Percentiles rank a stretch among this genome's conserved stretches.
phyloP scores from a whole-genome alignment of 148 eudicot genomes.

The Rhododendron molle region DNA sequence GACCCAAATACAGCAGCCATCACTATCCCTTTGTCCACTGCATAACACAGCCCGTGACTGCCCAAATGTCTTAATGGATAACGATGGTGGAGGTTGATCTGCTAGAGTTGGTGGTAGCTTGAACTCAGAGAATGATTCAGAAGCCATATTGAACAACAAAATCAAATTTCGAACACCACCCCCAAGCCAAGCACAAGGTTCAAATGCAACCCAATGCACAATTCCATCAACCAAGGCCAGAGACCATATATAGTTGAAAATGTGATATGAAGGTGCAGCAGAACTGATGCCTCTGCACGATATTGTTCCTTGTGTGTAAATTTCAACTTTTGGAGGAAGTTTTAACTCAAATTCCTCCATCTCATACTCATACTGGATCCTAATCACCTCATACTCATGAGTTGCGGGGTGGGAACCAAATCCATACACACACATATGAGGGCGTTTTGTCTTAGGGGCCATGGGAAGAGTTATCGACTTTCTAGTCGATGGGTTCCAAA shows the following conservation, averaged over 20 bases:
- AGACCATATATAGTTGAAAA: constrained; percentile 16
- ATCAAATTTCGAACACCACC: constrained; percentile 12
- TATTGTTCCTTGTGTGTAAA: constrained; percentile 7
- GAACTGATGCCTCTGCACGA: constrained; percentile 14
- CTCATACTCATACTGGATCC: too few species aligned
- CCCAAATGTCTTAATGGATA: neutral
- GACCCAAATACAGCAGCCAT: constrained; percentile 26
- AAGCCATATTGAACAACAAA: constrained; percentile 13
- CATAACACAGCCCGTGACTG: constrained; percentile 9
- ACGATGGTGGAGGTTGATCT: neutral
- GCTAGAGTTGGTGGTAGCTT: neutral
- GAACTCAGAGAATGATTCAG: constrained; percentile 22
- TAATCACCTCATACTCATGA: neutral
- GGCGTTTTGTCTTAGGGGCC: neutral
- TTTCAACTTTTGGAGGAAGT: neutral
- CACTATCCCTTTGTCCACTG: constrained; percentile 3
- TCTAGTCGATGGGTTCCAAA: constrained; percentile 33
- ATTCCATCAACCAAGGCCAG: constrained; percentile 25
- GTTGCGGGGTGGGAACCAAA: constrained; percentile 15
- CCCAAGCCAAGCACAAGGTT: neutral
- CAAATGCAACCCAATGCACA: constrained; percentile 30
- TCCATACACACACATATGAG: constrained; percentile 20
- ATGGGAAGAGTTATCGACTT: neutral
- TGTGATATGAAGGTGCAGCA: neutral
- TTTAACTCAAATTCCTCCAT: too few species aligned